Evolutionary conservation across 2,329 filamentous ascomycete species (phyloP), one percentile per base, ranked within the genome.

Genomic region (Botrytis galanthina): DNA sequence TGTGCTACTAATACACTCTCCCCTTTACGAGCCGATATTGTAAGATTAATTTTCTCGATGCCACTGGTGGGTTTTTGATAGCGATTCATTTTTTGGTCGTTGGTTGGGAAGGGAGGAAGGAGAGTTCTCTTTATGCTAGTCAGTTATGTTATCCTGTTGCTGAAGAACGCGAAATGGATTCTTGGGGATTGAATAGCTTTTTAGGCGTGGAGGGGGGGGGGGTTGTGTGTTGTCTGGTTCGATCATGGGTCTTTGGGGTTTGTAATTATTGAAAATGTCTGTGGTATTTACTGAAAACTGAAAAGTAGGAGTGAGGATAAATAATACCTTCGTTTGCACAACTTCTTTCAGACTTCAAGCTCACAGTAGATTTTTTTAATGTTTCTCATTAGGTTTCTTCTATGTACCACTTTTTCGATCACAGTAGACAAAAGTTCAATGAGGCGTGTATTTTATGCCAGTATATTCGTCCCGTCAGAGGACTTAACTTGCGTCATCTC

Each of bases 351-450:
- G 22, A 48, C 22, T 48, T 12, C 12, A 26, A 22, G 22, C 48
- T 16, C 12, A 54, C 14, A 5, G 26, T 12, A n/a, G 26, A 10
- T n/a, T 54, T 20, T 44, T 18, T 44, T 44, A 7, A 18, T 42
- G 14, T 42, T 16, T 7, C 42, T 44, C 16, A 44, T 44, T 44
- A 6, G 0, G 5, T 42, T 42, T 42, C 16, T 18, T 1, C 16
- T 44, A n/a, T 3, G 12, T 12, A 51, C 48, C 12, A 12, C 48
- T 16, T 2, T 54, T 12, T 16, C 1, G 12, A 54, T 29, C 2
- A 1, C 5, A 51, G 10, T 4, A 14, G 1, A n/a, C 12, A 0
- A n/a, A 51, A 6, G 12, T 1, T 51, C 48, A n/a, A 51, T 2
- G 4, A 51, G 6, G 10, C 12, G 48, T n/a, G 0, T n/a, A 3